A percentile compares a stretch with the other conserved stretches of the same genome.
Evolutionary conservation across 345 rosid species (phyloP).

Genomic region (Ailanthus altissimus): DNA sequence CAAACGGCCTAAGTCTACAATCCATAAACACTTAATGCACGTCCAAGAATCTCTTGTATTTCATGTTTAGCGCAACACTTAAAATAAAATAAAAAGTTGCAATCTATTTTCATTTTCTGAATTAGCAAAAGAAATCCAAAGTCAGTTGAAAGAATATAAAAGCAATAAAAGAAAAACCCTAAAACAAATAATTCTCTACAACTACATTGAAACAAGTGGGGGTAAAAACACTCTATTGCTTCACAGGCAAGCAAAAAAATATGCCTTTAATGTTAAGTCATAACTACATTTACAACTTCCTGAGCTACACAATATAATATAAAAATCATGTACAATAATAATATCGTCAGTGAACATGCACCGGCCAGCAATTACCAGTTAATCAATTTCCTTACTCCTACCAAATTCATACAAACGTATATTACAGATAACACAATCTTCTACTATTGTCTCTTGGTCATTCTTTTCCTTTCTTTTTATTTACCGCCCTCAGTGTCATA

Average conservation of each 20-base stretch:
- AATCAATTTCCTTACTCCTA: conserved; percentile 10
- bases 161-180: too few species aligned
- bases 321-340: conserved; percentile 20
- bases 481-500: conserved; percentile 2
- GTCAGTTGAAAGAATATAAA: too few species aligned
- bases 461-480: neutral
- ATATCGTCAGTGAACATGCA: conserved; percentile 11
- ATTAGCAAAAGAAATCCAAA: too few species aligned
- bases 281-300: neutral
- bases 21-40: too few species aligned
- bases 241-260: neutral
- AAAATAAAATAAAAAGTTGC: too few species aligned
- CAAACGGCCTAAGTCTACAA: too few species aligned
- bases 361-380: neutral
- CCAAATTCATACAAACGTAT: conserved; percentile 17
- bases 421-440: conserved; percentile 13
- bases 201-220: neutral
- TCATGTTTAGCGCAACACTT: too few species aligned
- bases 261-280: conserved; percentile 2
- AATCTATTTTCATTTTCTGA: too few species aligned
- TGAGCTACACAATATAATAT: neutral
- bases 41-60: too few species aligned
- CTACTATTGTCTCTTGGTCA: neutral
- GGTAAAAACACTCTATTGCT: neutral
- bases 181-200: neutral